A percentile compares a stretch with the other conserved stretches of the same genome.
These are phyloP conservation scores for Capsicum chinense DNA, from an alignment of 257 asterid genomes.

Conservation along the genomic window DNA sequence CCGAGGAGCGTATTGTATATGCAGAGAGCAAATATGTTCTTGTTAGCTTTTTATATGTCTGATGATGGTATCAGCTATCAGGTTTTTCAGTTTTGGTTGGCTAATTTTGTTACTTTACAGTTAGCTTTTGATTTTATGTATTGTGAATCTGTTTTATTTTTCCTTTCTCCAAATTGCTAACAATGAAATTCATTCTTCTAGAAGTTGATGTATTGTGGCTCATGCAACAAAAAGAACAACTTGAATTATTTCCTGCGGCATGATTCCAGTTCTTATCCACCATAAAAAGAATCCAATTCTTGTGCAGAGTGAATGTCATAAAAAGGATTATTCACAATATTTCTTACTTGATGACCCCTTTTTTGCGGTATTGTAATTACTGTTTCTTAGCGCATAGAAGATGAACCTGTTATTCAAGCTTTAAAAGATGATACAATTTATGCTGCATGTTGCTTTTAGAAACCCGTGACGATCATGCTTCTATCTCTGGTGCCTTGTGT, in stretches of 20 bases:
- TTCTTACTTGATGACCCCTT: not conserved
- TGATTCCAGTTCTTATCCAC: conserved; percentile 9
- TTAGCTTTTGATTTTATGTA: not conserved
- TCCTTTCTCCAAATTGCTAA: not conserved
- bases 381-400: conserved; percentile 46
- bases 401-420: conserved; percentile 55
- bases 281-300: not conserved
- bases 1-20: not conserved
- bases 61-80: not conserved
- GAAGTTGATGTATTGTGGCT: not conserved
- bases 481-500: conserved; percentile 67
- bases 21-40: not conserved
- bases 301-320: not conserved
- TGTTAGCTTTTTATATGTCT: conserved; percentile 16
- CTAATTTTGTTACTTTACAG: not conserved
- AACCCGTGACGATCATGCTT: conserved; percentile 61
- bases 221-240: not conserved
- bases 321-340: not conserved
- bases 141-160: not conserved
- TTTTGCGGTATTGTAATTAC: not conserved
- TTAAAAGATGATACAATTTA: conserved; percentile 69
- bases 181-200: conserved; percentile 6
- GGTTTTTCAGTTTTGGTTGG: not conserved
- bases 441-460: conserved; percentile 65
- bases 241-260: conserved; percentile 16